Evolutionary conservation across 2,329 filamentous ascomycete genomes (phyloP), one percentile per base, ranked within the genome.

Genomic region (Venturia asperata): DNA sequence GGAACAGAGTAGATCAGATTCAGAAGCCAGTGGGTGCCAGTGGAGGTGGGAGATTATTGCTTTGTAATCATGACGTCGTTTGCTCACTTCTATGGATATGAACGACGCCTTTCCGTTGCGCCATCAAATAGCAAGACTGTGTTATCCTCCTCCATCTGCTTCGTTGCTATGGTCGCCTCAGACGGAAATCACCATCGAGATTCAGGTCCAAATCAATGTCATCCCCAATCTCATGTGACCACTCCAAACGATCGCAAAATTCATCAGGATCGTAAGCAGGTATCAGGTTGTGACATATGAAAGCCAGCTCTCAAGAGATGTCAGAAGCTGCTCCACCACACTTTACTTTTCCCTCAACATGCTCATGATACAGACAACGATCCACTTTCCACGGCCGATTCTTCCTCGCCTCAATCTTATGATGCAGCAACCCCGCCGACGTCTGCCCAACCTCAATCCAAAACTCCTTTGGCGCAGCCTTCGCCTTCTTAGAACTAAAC

Each of bases 281-380:
- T 21, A 24, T 4, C 17, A 47, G 7, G n/a, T 21, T 3, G 19
- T n/a, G 42, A 45, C 42, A n/a, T 17, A 13, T 15, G 42, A 7
- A 45, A n/a, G 42, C 42, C 3, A 3, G 15, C 5, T n/a, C 39
- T 41, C 39, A 41, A 9, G 45, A 10, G 1, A 9, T 21, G 2
- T 9, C 45, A 2, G 3, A 3, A 47, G n/a, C 45, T 47, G 17
- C 19, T 47, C 19, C 45, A 34, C 6, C 30, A 19, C 55, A 60
- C 24, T 37, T 34, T 3, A 7, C 15, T 21, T 60, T 15, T 37
- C 27, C 55, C 15, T 60, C 55, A 34, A 19, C 11, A 60, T 60
- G 55, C n/a, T 60, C 55, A 41, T 60, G 55, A 37, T 60, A 60
- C n/a, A 19, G 55, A 41, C 55, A 60, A 5, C 55, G 27, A 60